phyloP scores from a whole-genome alignment of 163 green algal species.

The Scenedesmus sp. region DNA sequence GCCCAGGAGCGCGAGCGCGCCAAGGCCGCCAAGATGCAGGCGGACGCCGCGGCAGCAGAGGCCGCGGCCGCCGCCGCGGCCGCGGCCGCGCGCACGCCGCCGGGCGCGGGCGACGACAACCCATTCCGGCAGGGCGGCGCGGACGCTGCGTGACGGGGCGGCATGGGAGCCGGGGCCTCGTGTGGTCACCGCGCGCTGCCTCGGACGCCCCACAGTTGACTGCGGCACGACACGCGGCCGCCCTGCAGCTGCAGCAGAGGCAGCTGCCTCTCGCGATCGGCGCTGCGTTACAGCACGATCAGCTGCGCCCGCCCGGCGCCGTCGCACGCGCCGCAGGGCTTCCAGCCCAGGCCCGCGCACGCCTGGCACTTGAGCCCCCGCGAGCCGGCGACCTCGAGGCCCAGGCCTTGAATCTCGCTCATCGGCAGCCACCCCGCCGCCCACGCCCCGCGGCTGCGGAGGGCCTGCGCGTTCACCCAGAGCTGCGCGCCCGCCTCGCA shows the following conservation, averaged over 20 bases:
- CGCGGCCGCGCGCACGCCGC: no score
- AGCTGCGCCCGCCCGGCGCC: slow-evolving; percentile 22
- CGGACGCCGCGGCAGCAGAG: not conserved
- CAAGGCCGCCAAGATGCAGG: not conserved
- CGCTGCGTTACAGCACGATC: slow-evolving; percentile 35
- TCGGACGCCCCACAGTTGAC: no score
- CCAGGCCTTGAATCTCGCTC: slow-evolving; percentile 35
- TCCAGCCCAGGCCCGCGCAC: slow-evolving; percentile 31
- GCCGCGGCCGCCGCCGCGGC: not conserved
- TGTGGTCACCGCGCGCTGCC: no score
- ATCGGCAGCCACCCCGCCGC: slow-evolving; percentile 45
- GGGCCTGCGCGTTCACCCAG: slow-evolving; percentile 38
- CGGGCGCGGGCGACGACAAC: no score
- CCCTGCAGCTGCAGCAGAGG: no score
- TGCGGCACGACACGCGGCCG: no score
- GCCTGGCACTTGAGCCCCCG: slow-evolving; percentile 31
- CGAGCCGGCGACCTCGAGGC: not conserved
- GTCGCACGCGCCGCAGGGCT: slow-evolving; percentile 23
- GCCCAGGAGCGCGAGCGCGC: not conserved
- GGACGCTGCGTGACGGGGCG: no score
- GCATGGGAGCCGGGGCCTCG: no score
- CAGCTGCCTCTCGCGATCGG: not conserved
- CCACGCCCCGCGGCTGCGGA: slow-evolving; percentile 13
- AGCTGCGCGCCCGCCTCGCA: slow-evolving; percentile 39
- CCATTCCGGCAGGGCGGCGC: no score